Evolutionary conservation across 305 asterid genomes (phyloP).

Genomic region (Fraxinus platypoda): DNA sequence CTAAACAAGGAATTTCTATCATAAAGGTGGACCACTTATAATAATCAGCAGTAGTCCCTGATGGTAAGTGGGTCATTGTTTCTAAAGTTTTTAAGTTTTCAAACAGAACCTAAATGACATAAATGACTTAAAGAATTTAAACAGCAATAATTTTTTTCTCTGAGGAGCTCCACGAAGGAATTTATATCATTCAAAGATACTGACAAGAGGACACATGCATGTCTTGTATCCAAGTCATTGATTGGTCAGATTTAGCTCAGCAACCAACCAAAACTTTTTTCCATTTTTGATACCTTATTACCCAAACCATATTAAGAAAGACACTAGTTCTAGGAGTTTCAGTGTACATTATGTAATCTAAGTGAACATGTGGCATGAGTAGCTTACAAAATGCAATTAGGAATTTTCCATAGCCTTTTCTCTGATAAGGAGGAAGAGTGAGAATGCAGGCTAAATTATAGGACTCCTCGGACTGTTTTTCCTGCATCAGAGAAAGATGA

Average conservation of each 20-base stretch:
- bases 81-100: background rate
- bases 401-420: constrained; percentile 98
- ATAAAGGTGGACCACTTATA: background rate
- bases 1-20: background rate
- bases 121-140: no score
- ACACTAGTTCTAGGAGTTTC: background rate
- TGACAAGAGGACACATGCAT: background rate
- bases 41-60: background rate
- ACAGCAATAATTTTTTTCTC: background rate
- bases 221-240: background rate
- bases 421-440: constrained; percentile 98
- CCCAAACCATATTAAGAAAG: background rate
- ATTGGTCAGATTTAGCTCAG: background rate
- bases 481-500: constrained; percentile 49
- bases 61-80: background rate
- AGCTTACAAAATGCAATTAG: constrained; percentile 86
- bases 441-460: constrained; percentile 95
- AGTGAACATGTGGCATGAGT: background rate
- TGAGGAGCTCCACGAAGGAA: background rate
- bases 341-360: background rate
- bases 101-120: background rate
- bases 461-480: constrained; percentile 98
- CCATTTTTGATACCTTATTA: background rate
- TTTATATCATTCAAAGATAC: background rate
- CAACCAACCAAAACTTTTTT: background rate